phyloP scores from a whole-genome alignment of 345 rosid genomes.

The Durio zibethinus region DNA sequence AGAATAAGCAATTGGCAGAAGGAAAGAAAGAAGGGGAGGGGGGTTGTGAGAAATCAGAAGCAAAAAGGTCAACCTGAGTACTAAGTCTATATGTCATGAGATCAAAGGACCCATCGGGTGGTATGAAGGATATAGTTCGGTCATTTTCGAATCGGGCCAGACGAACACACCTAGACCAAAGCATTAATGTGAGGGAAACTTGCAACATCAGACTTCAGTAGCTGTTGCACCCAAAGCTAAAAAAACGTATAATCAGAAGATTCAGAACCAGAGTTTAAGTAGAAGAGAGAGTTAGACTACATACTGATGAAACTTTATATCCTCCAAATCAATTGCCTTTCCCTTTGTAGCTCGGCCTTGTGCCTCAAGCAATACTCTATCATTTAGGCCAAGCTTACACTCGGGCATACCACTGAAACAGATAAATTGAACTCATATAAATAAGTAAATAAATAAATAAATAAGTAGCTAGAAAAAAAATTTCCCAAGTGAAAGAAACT shows the following conservation, averaged over 20 bases:
- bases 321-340: conserved; percentile 95
- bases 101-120: conserved; percentile 98
- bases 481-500: background rate
- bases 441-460: conserved; percentile 8
- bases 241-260: background rate
- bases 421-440: conserved; percentile 11
- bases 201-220: conserved; percentile 8
- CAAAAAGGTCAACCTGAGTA: conserved; percentile 64
- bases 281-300: conserved; percentile 17
- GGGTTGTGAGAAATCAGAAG: background rate
- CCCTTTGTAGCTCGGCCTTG: conserved; percentile 94
- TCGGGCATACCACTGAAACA: conserved; percentile 91
- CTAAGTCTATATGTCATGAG: conserved; percentile 97
- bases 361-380: conserved; percentile 89
- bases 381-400: conserved; percentile 96
- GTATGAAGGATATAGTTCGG: conserved; percentile 90
- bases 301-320: conserved; percentile 96
- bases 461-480: background rate
- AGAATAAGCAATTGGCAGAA: background rate
- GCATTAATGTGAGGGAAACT: background rate
- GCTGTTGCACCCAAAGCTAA: background rate
- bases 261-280: background rate
- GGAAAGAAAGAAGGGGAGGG: background rate
- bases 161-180: conserved; percentile 75
- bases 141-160: conserved; percentile 97